These are phyloP conservation scores for Cyberlindnera saturnus DNA, from an alignment of 805 yeast genomes.

Conservation along the genomic window DNA sequence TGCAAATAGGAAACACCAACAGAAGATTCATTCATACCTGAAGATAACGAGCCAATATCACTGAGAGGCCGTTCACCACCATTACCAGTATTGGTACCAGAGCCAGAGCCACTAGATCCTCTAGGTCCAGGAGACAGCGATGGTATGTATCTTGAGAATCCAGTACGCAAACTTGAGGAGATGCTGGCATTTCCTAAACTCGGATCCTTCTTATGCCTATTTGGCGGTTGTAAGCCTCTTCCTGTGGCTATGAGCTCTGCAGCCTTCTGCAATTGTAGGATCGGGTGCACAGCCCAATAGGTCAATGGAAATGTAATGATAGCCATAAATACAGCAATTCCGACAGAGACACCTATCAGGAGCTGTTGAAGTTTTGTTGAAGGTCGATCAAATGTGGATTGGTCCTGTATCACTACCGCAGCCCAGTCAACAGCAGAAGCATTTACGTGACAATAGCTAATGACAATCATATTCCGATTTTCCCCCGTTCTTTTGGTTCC, in stretches of 20 bases:
- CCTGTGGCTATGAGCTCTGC: slow-evolving; percentile 53
- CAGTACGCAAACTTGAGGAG: slow-evolving; percentile 1
- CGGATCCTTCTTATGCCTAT: slow-evolving; percentile 6
- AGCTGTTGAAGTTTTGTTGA: slow-evolving; percentile 56
- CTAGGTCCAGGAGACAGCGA: slow-evolving; percentile 1
- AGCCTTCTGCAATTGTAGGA: slow-evolving; percentile 70
- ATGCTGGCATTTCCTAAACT: slow-evolving; percentile 5
- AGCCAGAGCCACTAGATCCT: background rate
- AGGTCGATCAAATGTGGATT: slow-evolving; percentile 55
- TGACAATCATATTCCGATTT: slow-evolving; percentile 40
- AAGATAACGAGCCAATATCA: slow-evolving; percentile 15
- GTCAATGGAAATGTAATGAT: slow-evolving; percentile 77
- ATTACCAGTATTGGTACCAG: too few relatives aligned
- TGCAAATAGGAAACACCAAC: slow-evolving; percentile 26
- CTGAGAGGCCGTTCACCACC: background rate
- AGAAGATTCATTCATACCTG: background rate
- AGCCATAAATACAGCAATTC: slow-evolving; percentile 69
- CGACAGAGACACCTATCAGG: slow-evolving; percentile 72
- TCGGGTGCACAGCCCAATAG: slow-evolving; percentile 80
- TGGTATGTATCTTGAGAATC: background rate
- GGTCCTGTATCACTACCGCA: slow-evolving; percentile 63
- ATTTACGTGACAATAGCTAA: slow-evolving; percentile 47
- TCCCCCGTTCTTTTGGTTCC: slow-evolving; percentile 39
- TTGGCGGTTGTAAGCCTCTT: slow-evolving; percentile 29
- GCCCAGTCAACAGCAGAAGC: slow-evolving; percentile 54